Percentiles rank a stretch among this genome's conserved stretches.
Conservation (phyloP, 2,329 filamentous ascomycete genomes). For the Colletotrichum brevisporum region DNA sequence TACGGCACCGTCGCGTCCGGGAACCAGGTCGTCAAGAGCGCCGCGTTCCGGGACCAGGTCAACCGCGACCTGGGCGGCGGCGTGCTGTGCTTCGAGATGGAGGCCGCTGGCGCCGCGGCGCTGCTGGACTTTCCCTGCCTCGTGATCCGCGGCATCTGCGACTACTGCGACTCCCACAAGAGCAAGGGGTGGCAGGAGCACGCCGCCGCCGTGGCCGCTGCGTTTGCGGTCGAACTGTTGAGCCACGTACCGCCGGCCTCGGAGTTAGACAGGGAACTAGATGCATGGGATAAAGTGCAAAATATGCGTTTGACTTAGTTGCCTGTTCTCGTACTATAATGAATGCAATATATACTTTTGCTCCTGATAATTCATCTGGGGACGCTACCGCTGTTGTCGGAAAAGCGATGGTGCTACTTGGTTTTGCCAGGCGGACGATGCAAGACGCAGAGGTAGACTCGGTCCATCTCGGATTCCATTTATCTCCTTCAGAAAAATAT, state of each 20-base stretch:
- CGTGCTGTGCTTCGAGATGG: conserved; percentile 48
- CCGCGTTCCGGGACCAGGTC: conserved; percentile 47
- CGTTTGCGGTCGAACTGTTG: conserved; percentile 45
- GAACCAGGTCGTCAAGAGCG: conserved; percentile 54
- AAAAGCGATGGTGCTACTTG: too few species aligned
- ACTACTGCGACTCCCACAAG: conserved; percentile 58
- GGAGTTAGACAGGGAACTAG: neutral
- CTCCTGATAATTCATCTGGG: too few species aligned
- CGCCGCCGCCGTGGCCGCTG: conserved; percentile 52
- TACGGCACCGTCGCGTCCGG: conserved; percentile 49
- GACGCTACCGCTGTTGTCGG: too few species aligned
- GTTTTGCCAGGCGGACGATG: too few species aligned
- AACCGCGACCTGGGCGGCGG: conserved; percentile 40
- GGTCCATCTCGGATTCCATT: too few species aligned
- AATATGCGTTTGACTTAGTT: too few species aligned
- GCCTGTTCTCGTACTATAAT: too few species aligned
- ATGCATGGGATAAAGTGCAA: neutral
- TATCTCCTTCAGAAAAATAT: too few species aligned
- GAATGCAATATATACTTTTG: too few species aligned
- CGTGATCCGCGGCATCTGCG: conserved; percentile 56
- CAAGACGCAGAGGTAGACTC: too few species aligned
- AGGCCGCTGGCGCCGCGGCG: conserved; percentile 48
- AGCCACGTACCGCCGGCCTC: neutral
- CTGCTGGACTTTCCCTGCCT: conserved; percentile 50
- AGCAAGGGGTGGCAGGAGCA: conserved; percentile 53